These are phyloP conservation scores for Jacaranda mimosifolia DNA, from an alignment of 257 asterid species.

Conservation along the genomic window DNA sequence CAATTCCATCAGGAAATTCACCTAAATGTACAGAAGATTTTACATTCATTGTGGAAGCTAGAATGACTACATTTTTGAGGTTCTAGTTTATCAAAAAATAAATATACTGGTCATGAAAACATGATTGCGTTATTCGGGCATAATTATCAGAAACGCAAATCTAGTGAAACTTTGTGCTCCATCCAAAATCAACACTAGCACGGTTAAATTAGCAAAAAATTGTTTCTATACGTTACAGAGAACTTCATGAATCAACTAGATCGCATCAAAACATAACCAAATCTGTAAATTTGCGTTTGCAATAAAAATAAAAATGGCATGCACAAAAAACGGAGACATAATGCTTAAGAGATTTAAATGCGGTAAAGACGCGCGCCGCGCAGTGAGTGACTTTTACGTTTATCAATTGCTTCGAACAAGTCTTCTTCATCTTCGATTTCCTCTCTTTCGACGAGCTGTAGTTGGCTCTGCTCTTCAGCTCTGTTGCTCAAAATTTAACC, in stretches of 20 bases:
- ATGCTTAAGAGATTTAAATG: constrained; percentile 20
- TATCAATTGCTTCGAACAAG: constrained; percentile 96
- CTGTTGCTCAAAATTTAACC: constrained; percentile 51
- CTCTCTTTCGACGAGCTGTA: constrained; percentile 91
- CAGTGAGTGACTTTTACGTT: constrained; percentile 46
- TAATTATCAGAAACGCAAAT: background rate
- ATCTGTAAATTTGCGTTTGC: background rate
- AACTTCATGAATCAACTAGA: constrained; percentile 5
- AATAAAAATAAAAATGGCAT: constrained; percentile 1
- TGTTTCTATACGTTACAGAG: background rate
- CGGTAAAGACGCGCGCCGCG: background rate
- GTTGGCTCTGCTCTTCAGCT: constrained; percentile 89
- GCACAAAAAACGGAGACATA: background rate
- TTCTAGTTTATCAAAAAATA: background rate
- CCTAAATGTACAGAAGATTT: constrained; percentile 2
- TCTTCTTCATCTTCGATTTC: constrained; percentile 94
- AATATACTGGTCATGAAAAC: constrained; percentile 8
- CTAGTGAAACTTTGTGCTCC: too few relatives aligned
- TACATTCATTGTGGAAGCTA: background rate
- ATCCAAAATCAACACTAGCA: too few relatives aligned
- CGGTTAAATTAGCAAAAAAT: background rate
- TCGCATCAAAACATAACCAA: constrained; percentile 9
- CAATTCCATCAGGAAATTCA: constrained; percentile 12
- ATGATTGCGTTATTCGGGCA: background rate
- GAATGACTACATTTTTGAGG: constrained; percentile 6